phyloP scores from a whole-genome alignment of 1,284 basidiomycete species.

The Cutaneotrichosporon sp. region DNA sequence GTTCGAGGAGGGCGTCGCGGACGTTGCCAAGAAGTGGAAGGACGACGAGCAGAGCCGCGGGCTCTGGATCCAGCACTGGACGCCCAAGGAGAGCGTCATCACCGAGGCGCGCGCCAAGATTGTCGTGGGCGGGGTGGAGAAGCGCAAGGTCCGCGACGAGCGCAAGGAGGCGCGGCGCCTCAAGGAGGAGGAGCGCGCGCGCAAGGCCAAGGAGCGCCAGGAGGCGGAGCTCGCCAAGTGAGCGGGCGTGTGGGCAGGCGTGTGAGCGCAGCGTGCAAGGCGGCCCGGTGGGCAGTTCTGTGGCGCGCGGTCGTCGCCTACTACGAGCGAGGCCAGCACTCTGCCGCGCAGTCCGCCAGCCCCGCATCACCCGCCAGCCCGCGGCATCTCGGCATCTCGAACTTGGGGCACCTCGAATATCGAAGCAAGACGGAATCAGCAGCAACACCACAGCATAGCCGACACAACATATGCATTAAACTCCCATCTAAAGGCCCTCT shows the following conservation, averaged over 20 bases:
- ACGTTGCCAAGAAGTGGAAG: constrained; percentile 81
- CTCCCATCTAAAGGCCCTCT: background rate
- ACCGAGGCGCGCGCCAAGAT: constrained; percentile 74
- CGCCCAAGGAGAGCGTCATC: constrained; percentile 78
- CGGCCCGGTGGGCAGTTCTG: too few species aligned
- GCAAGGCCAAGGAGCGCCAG: constrained; percentile 76
- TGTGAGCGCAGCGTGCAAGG: too few species aligned
- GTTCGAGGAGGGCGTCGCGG: constrained; percentile 70
- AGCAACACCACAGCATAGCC: constrained; percentile 2
- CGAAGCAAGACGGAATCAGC: constrained; percentile 1
- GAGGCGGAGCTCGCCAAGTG: background rate
- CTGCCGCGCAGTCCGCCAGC: too few species aligned
- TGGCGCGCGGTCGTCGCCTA: too few species aligned
- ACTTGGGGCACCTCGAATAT: background rate
- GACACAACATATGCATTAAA: constrained; percentile 1
- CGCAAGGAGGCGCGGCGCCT: constrained; percentile 34
- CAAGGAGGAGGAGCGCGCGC: constrained; percentile 84
- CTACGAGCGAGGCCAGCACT: too few species aligned
- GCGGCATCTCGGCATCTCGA: too few species aligned
- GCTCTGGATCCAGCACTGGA: constrained; percentile 67
- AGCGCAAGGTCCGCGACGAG: constrained; percentile 27
- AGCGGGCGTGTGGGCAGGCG: too few species aligned
- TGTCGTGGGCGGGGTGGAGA: constrained; percentile 72
- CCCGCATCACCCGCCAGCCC: too few species aligned
- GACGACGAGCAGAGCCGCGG: constrained; percentile 74